These are phyloP conservation scores for Irpex rosettiformis DNA, from an alignment of 1,284 basidiomycete genomes.

Conservation along the genomic window DNA sequence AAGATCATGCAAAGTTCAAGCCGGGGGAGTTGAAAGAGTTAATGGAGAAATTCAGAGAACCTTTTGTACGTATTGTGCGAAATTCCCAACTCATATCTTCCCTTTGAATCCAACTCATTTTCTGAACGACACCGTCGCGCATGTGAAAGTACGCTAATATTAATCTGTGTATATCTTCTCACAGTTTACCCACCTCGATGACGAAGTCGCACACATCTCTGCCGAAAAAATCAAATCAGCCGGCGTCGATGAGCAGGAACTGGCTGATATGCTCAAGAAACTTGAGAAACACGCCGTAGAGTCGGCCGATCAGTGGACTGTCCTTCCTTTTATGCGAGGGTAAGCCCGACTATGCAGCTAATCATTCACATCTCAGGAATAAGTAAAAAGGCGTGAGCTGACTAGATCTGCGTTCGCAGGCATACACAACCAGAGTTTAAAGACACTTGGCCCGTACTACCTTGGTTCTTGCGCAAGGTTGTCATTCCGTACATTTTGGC, in stretches of 20 bases:
- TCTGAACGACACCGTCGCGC: too few species aligned
- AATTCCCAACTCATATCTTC: too few species aligned
- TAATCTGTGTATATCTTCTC: too few species aligned
- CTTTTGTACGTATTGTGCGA: neutral
- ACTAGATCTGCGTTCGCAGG: neutral
- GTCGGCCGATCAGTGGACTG: conserved; percentile 29
- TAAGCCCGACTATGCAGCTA: conserved; percentile 20
- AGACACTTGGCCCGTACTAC: conserved; percentile 18
- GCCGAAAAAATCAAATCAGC: neutral
- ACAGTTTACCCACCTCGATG: neutral
- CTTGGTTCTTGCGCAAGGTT: conserved; percentile 35
- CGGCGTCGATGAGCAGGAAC: neutral
- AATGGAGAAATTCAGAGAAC: neutral
- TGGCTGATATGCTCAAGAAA: neutral
- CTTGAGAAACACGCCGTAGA: conserved; percentile 27
- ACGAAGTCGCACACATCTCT: neutral
- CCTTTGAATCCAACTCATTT: too few species aligned
- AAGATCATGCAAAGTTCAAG: neutral
- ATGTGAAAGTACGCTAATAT: too few species aligned
- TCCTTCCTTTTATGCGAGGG: conserved; percentile 36
- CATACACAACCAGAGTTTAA: neutral
- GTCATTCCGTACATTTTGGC: conserved; percentile 33
- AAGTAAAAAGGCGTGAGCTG: too few species aligned
- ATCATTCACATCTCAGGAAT: conserved; percentile 33
- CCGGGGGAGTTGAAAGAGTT: neutral